These are phyloP conservation scores for Coniferiporia sulphurascens DNA, from an alignment of 1,284 basidiomycete species.

Conservation along the genomic window DNA sequence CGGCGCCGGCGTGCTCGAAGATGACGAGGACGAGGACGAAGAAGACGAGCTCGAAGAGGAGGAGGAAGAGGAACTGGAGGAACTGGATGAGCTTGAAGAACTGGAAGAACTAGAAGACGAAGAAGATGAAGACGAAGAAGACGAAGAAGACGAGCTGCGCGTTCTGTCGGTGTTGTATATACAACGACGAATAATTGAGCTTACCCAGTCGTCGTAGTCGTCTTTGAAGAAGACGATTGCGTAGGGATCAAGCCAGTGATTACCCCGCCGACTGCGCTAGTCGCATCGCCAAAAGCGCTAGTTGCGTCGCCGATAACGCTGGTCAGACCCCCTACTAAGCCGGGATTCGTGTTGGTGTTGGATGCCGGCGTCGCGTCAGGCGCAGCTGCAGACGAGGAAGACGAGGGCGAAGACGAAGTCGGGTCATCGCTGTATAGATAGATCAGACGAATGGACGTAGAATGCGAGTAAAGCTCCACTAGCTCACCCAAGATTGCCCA, in stretches of 20 bases:
- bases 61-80: not conserved
- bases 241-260: not conserved
- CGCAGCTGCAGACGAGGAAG: not conserved
- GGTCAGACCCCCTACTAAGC: conserved; percentile 6
- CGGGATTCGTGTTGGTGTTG: not conserved
- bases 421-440: not conserved
- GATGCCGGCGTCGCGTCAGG: not conserved
- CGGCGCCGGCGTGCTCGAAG: conserved; percentile 19
- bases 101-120: not conserved
- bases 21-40: conserved; percentile 24
- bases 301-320: conserved; percentile 9
- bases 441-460: not conserved
- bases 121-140: not conserved
- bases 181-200: not conserved
- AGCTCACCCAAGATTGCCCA: conserved; percentile 17
- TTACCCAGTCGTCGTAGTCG: conserved; percentile 1
- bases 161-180: not conserved
- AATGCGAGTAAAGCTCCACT: not conserved
- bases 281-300: conserved; percentile 12
- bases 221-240: not conserved
- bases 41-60: conserved; percentile 12
- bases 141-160: conserved; percentile 5
- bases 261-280: conserved; percentile 2
- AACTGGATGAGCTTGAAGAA: conserved; percentile 7
- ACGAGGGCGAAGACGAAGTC: conserved; percentile 1